These are phyloP conservation scores for Cladosporium sp. DNA, from an alignment of 2,329 filamentous ascomycete genomes.

Conservation along the genomic window DNA sequence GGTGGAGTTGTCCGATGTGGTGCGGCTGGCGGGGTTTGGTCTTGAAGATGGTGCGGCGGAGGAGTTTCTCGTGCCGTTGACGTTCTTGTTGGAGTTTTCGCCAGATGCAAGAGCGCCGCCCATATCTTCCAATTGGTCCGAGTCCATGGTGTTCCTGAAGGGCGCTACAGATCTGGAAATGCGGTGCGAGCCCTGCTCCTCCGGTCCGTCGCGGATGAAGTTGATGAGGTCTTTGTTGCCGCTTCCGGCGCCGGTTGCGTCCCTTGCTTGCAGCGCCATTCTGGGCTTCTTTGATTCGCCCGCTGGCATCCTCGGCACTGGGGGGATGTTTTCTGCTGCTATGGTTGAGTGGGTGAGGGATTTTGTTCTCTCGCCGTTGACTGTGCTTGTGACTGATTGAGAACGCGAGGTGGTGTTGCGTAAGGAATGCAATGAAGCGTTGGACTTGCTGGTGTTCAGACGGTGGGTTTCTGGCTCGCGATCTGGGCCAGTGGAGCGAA, in stretches of 20 bases:
- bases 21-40: background rate
- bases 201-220: constrained; percentile 83
- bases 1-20: background rate
- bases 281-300: constrained; percentile 18
- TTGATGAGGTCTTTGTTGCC: constrained; percentile 87
- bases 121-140: constrained; percentile 60
- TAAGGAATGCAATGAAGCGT: constrained; percentile 23
- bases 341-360: constrained; percentile 15
- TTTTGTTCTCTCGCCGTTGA: constrained; percentile 6
- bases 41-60: constrained; percentile 1
- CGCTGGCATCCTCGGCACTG: constrained; percentile 23
- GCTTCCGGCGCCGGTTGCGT: constrained; percentile 61
- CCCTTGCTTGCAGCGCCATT: constrained; percentile 27
- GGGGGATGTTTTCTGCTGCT: constrained; percentile 22
- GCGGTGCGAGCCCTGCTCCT: constrained; percentile 56
- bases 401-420: constrained; percentile 19
- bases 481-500: constrained; percentile 72
- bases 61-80: background rate
- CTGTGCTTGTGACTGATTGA: constrained; percentile 18
- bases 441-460: constrained; percentile 22
- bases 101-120: background rate
- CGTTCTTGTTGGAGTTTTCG: background rate
- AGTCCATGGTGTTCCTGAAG: constrained; percentile 80
- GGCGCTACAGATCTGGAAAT: constrained; percentile 81
- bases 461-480: constrained; percentile 21